A percentile compares a stretch with the other conserved stretches of the same genome.
These are phyloP conservation scores for Chlamydomonas eustigma DNA, from an alignment of 139 green algal genomes.

Conservation along the genomic window DNA sequence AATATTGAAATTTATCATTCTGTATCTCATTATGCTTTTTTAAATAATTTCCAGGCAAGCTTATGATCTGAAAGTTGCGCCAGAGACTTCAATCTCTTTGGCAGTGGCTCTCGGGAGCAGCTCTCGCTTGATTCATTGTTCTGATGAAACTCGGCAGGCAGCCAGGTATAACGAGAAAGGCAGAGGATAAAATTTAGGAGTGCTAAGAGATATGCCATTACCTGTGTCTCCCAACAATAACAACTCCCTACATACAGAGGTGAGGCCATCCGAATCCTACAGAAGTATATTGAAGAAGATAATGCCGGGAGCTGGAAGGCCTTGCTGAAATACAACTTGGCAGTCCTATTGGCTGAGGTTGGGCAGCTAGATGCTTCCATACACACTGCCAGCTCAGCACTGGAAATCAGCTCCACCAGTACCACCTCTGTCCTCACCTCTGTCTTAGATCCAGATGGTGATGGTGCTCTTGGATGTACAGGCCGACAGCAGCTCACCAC, in stretches of 20 bases:
- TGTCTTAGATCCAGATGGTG: not conserved
- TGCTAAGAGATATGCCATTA: not conserved
- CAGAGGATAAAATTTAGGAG: not conserved
- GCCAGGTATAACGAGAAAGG: not conserved
- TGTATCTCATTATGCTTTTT: not conserved
- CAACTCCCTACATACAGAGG: not conserved
- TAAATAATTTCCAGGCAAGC: not conserved
- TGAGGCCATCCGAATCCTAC: not conserved
- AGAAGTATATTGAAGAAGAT: not conserved
- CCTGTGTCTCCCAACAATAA: not conserved
- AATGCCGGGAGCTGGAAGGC: not conserved
- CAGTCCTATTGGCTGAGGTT: slow-evolving; percentile 25
- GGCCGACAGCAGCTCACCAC: slow-evolving; percentile 3
- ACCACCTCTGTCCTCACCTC: not conserved
- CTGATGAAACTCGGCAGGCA: not conserved
- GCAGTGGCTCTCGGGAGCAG: not conserved
- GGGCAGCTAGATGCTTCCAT: not conserved
- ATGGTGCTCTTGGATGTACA: not conserved
- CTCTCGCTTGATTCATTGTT: not conserved
- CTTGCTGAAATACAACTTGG: slow-evolving; percentile 15
- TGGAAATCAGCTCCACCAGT: not conserved
- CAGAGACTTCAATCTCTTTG: not conserved
- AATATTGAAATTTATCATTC: not conserved
- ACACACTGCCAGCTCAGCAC: not conserved
- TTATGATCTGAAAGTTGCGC: not conserved